Percentiles rank a stretch among this genome's conserved stretches.
Conservation (phyloP, 2,329 filamentous ascomycete genomes). For the Cordyceps javanica region DNA sequence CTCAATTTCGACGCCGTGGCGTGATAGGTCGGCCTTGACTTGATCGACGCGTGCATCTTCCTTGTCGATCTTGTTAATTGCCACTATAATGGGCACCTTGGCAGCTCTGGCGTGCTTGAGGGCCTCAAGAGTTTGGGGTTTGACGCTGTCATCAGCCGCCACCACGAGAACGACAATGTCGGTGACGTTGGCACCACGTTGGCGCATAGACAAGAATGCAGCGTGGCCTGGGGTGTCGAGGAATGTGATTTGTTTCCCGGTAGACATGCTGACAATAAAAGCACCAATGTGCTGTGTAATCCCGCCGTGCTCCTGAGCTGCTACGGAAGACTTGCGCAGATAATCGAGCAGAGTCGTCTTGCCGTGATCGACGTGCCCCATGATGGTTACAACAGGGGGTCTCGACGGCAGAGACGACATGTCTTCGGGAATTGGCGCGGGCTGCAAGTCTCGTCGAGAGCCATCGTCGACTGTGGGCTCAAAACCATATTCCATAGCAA, state of each 20-base stretch:
- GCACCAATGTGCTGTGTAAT: conserved; percentile 99
- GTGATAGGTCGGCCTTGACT: conserved; percentile 81
- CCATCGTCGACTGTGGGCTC: conserved; percentile 71
- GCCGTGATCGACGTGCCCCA: conserved; percentile 98
- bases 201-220: conserved; percentile 91
- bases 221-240: conserved; percentile 94
- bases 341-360: conserved; percentile 96
- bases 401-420: conserved; percentile 61
- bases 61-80: conserved; percentile 96
- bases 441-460: conserved; percentile 62
- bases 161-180: conserved; percentile 96
- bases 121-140: conserved; percentile 92
- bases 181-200: conserved; percentile 90
- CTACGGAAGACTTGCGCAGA: conserved; percentile 86
- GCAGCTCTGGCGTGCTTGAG: conserved; percentile 86
- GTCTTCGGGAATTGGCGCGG: conserved; percentile 64
- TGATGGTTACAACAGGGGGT: conserved; percentile 95
- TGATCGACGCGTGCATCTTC: conserved; percentile 71
- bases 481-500: conserved; percentile 88
- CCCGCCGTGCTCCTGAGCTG: conserved; percentile 85
- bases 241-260: conserved; percentile 89
- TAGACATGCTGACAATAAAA: conserved; percentile 83
- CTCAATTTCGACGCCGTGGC: conserved; percentile 83
- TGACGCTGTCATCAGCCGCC: conserved; percentile 94
- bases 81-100: conserved; percentile 91